Evolutionary conservation across 139 green algal genomes (phyloP).

Genomic region (Tetraselmis striata): DNA sequence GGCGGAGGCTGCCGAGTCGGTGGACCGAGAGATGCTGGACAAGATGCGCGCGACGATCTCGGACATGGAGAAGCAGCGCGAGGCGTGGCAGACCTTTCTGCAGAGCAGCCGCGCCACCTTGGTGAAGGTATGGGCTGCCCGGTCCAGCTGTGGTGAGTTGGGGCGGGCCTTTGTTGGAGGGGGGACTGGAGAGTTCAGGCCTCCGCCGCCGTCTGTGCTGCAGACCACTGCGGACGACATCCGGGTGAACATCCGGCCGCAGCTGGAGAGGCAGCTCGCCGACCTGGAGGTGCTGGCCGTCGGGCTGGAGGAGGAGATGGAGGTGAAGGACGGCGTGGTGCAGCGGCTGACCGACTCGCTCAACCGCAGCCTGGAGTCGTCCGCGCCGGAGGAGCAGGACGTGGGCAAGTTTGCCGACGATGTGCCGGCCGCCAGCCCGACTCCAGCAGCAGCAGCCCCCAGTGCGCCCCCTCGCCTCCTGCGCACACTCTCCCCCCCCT

Average conservation of each 20-base stretch:
- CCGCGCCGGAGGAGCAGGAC: neutral
- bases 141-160: neutral
- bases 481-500: too few species aligned
- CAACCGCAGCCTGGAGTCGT: neutral
- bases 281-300: neutral
- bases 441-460: too few species aligned
- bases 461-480: too few species aligned
- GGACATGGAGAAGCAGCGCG: neutral
- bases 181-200: neutral
- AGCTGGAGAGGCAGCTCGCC: neutral
- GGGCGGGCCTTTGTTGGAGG: neutral
- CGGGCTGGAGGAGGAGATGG: neutral
- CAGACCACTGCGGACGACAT: neutral
- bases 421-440: too few species aligned
- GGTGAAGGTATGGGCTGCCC: neutral
- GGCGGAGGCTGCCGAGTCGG: neutral
- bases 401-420: neutral
- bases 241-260: neutral
- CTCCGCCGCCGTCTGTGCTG: neutral
- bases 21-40: neutral
- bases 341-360: neutral
- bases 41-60: neutral
- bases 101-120: neutral
- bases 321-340: neutral
- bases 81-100: neutral